Evolutionary conservation across 768 basidiomycete genomes (phyloP).

Genomic region (Kwoniella botswanensis): DNA sequence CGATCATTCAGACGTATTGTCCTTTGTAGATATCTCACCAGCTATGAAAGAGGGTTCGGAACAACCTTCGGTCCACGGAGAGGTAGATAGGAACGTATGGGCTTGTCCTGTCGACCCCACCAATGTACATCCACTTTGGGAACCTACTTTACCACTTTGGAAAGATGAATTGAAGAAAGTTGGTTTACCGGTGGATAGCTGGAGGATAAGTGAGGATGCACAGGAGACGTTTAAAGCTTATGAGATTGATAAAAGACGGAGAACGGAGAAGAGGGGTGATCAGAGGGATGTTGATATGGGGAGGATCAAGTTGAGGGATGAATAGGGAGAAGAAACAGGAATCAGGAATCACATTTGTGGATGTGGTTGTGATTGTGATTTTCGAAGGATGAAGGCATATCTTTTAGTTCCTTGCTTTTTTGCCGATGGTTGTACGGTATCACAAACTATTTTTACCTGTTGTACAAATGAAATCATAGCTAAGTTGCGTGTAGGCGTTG

Average conservation of each 20-base stretch:
- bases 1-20: conserved; percentile 33
- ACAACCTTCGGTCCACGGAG: conserved; percentile 17
- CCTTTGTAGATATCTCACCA: conserved; percentile 43
- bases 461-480: not conserved
- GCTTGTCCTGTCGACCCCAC: conserved; percentile 50
- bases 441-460: not conserved
- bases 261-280: conserved; percentile 31
- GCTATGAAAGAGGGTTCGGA: conserved; percentile 24
- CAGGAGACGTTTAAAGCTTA: conserved; percentile 50
- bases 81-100: conserved; percentile 41
- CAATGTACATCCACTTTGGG: conserved; percentile 54
- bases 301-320: conserved; percentile 43
- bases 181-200: conserved; percentile 36
- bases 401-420: not conserved
- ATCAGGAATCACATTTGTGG: too few species aligned
- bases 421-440: not conserved
- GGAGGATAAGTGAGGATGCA: conserved; percentile 40
- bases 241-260: conserved; percentile 44
- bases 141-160: conserved; percentile 52
- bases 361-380: too few species aligned
- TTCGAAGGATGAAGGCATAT: not conserved
- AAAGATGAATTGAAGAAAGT: conserved; percentile 33
- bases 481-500: not conserved
- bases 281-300: conserved; percentile 3
- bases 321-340: conserved; percentile 14